Evolutionary conservation across 257 asterid genomes (phyloP), one percentile per base, ranked within the genome.

Genomic region (Salvia rosmarinus): DNA sequence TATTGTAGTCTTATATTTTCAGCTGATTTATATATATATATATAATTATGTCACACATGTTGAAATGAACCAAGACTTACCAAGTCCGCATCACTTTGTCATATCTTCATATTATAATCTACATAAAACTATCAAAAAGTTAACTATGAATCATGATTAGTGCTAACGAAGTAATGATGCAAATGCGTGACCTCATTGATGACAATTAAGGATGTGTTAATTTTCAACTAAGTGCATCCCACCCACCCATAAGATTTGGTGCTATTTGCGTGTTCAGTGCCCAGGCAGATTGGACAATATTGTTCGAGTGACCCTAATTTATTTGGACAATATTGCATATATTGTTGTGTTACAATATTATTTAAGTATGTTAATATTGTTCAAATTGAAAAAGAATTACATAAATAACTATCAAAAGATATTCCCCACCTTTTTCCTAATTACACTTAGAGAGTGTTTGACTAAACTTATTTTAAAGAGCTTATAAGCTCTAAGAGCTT

Each of bases 21-120:
- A 14, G 12, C 25, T 43, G 60, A 43, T 39, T 10, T 14, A 37
- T 39, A 19, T 42, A 40, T 25, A 40, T n/a, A n/a, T n/a, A n/a
- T n/a, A n/a, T n/a, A n/a, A 59, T 59, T 51, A 35, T 49, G 35
- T 75, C 74, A 67, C 68, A 57, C 68, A 54, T 65, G 68, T 57
- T 75, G 74, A 44, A 66, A 54, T 64, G 52, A 20, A 43, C 68
- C 68, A 34, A 44, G 73, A 74, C 78, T 56, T 74, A 32, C 7
- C 32, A 25, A 7, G 59, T 67, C 64, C 57, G 23, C 10, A 51
- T 57, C 64, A 70, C 17, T 9, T 35, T 37, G 64, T 63, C 62
- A 57, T 28, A 13, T 59, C 28, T 11, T 62, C 43, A 14, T 58
- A 12, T 37, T 59, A 59, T 35, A 58, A 39, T 43, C n/a, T 14